These are phyloP conservation scores for Mycena pura DNA, from an alignment of 768 basidiomycete genomes.

Conservation along the genomic window DNA sequence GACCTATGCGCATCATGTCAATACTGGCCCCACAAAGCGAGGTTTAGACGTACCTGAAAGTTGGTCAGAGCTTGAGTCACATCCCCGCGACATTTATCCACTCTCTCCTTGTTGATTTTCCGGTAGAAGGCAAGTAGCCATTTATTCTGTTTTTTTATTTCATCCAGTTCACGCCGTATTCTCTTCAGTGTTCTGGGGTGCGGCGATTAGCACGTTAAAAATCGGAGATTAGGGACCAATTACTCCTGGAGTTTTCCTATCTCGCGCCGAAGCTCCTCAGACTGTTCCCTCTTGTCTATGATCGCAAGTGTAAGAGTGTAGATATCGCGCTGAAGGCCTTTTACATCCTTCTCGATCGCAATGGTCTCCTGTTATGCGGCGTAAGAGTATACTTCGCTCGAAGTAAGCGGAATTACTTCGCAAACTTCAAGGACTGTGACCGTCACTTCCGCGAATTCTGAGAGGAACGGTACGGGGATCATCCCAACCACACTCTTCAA, in stretches of 20 bases:
- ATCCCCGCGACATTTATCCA: neutral
- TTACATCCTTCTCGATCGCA: neutral
- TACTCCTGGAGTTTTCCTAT: neutral
- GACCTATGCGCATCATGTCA: neutral
- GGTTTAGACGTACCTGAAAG: neutral
- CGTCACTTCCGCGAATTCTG: too few species aligned
- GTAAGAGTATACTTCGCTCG: too few species aligned
- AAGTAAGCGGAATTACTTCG: too few species aligned
- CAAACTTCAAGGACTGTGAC: too few species aligned
- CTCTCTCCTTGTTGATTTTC: neutral
- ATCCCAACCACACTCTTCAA: too few species aligned
- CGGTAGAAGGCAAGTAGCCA: neutral
- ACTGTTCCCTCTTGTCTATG: neutral
- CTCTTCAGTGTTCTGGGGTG: neutral
- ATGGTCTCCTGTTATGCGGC: constrained; percentile 3
- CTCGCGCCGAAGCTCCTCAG: neutral
- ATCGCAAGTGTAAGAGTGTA: neutral
- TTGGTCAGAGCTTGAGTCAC: neutral
- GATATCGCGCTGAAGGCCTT: neutral
- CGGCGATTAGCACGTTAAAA: neutral
- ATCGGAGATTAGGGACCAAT: too few species aligned
- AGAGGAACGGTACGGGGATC: too few species aligned
- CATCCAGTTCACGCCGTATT: neutral
- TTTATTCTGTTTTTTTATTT: constrained; percentile 14
- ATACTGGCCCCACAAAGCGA: neutral